Base-by-base conservation (phyloP, 176 grass and related monocot genomes). In the Raddia distichophylla region DNA sequence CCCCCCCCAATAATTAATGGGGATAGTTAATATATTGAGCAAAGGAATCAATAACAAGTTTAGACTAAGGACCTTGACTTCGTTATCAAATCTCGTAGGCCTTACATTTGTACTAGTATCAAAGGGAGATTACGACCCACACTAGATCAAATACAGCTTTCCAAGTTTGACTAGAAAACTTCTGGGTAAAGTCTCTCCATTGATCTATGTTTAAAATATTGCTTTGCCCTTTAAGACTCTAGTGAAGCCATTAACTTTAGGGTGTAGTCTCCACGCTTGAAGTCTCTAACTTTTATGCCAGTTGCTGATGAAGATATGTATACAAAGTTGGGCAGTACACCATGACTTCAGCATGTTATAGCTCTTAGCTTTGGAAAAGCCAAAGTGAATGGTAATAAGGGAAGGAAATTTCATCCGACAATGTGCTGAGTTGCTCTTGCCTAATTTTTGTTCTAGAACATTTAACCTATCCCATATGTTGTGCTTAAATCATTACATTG, bases 311-410 rank as follows among this genome's bases (percentile, higher is more conserved):
- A 83, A 75, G 3, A 67, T 83, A 82, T 52, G 10, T 10, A 53
- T 3, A 32, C 10, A 11, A 61, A 61, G 22, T 52, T 49, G 32
- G 16, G 27, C 68, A 55, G 52, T 5, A 11, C 45, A 71, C 1
- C 55, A 62, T 37, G 57, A 63, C 18, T 16, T 52, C 3, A 11
- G 2, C 50, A 51, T 20, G 71, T 53, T 12, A 17, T 12, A 1
- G 7, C 35, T 46, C 19, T 27, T 60, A 22, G 58, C 10, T 47
- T 73, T 15, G 1, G 44, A 10, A 8, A 56, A 59, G 56, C 61
- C 67, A 72, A 74, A 74, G 69, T 55, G 59, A 83, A 64, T 52
- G 57, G 17, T 4, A 61, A n/a, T 58, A 71, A 49, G 6, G 10
- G 9, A 19, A 49, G 37, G 48, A 81, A 49, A 42, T n/a, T 40